phyloP scores from a whole-genome alignment of 495 filamentous ascomycete genomes.

The Xylaria scruposa region DNA sequence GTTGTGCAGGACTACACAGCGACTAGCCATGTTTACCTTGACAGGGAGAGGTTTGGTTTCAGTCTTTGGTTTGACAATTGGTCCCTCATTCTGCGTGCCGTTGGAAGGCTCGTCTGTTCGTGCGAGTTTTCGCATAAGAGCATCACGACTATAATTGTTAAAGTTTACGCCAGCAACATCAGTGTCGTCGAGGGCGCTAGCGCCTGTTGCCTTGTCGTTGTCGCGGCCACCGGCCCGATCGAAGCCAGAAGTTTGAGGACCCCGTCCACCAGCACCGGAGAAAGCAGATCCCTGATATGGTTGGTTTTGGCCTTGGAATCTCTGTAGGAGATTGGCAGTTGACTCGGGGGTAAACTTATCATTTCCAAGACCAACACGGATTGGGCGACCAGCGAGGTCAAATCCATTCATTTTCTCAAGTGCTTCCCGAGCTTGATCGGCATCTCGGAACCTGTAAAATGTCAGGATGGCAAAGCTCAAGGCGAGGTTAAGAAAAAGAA shows the following conservation, averaged over 20 bases:
- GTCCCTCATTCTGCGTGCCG: constrained; percentile 68
- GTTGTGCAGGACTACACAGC: constrained; percentile 92
- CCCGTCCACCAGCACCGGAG: constrained; percentile 88
- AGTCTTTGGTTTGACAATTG: constrained; percentile 78
- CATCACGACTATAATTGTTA: constrained; percentile 97
- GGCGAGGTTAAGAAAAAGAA: constrained; percentile 35
- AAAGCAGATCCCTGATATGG: constrained; percentile 94
- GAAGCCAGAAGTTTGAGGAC: constrained; percentile 86
- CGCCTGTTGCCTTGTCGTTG: constrained; percentile 87
- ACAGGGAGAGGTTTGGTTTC: constrained; percentile 82
- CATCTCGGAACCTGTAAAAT: constrained; percentile 81
- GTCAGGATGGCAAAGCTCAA: constrained; percentile 30
- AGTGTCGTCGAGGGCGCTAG: constrained; percentile 96
- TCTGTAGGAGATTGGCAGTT: constrained; percentile 87
- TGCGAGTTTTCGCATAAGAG: constrained; percentile 96
- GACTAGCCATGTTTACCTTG: constrained; percentile 90
- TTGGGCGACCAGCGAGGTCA: constrained; percentile 95
- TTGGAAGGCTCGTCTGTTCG: constrained; percentile 85
- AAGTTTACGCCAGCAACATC: constrained; percentile 99
- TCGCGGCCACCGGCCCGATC: constrained; percentile 93
- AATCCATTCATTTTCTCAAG: constrained; percentile 99
- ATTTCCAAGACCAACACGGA: constrained; percentile 98
- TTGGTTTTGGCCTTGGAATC: constrained; percentile 81
- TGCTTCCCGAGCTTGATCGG: constrained; percentile 88
- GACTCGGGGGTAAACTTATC: constrained; percentile 99